Conservation (phyloP, 371 early-diverging fungal species). For the Mortierella sp. region DNA sequence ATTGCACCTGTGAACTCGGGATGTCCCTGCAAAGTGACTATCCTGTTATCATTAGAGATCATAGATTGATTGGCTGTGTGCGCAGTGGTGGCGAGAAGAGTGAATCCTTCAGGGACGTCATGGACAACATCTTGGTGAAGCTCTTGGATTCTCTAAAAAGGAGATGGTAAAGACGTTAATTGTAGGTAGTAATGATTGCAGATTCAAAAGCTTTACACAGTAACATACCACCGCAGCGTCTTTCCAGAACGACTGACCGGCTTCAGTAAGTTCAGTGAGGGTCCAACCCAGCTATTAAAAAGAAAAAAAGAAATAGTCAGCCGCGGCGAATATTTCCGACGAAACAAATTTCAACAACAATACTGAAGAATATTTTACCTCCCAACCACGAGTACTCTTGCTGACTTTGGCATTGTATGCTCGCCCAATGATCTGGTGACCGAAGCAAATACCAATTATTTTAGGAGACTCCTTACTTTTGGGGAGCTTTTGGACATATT, state of each 20-base stretch:
- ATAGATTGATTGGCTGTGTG: constrained; percentile 54
- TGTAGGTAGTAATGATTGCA: constrained; percentile 13
- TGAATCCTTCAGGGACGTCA: constrained; percentile 35
- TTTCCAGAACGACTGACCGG: constrained; percentile 58
- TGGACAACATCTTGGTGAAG: constrained; percentile 67
- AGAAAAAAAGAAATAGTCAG: background rate
- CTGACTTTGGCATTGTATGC: constrained; percentile 71
- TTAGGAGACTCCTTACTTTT: constrained; percentile 36
- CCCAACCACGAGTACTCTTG: constrained; percentile 75
- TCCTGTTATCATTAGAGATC: constrained; percentile 70
- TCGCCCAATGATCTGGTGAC: constrained; percentile 79
- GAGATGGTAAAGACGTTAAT: background rate
- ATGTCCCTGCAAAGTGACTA: constrained; percentile 85
- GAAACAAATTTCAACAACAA: background rate
- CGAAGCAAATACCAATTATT: constrained; percentile 79
- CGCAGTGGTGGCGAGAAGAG: constrained; percentile 24
- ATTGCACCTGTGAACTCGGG: constrained; percentile 77
- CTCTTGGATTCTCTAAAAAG: constrained; percentile 64
- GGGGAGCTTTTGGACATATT: constrained; percentile 60
- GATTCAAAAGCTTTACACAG: background rate
- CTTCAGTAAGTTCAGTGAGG: constrained; percentile 55
- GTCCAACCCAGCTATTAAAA: constrained; percentile 61
- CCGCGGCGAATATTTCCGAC: too few relatives aligned
- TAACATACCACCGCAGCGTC: constrained; percentile 31
- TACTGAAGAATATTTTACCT: constrained; percentile 55